phyloP scores from a whole-genome alignment of 1,284 basidiomycete species.

The Cutaneotrichosporon mucoides region DNA sequence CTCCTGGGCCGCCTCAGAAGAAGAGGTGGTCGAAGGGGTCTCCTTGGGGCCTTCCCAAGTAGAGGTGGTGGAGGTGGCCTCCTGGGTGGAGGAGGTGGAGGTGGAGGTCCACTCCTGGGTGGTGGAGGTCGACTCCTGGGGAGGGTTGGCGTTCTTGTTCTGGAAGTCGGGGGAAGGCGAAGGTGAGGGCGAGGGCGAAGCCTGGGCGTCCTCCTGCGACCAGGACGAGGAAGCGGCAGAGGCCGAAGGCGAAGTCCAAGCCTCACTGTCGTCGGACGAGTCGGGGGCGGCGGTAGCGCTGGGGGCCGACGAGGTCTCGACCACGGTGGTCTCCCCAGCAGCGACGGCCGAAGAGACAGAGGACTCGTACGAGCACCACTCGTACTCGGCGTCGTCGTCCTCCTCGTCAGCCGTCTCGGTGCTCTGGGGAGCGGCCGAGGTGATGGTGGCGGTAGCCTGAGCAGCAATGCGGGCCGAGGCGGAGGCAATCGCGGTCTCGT shows the following conservation, averaged over 20 bases:
- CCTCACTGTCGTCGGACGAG: too few relatives aligned
- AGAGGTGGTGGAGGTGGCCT: slow-evolving; percentile 13
- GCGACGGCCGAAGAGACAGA: slow-evolving; percentile 3
- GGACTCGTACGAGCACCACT: background rate
- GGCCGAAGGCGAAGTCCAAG: background rate
- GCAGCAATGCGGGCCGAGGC: slow-evolving; percentile 22
- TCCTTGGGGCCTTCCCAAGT: slow-evolving; percentile 4
- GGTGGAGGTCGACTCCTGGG: background rate
- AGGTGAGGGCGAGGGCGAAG: background rate
- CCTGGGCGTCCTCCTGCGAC: background rate
- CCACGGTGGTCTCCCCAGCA: background rate
- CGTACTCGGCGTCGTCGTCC: slow-evolving; percentile 2
- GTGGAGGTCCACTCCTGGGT: background rate
- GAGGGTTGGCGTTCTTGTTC: background rate
- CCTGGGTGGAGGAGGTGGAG: background rate
- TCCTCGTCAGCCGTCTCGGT: slow-evolving; percentile 2
- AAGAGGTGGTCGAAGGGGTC: slow-evolving; percentile 16
- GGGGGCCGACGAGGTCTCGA: too few relatives aligned
- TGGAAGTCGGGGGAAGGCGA: background rate
- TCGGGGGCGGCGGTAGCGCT: too few relatives aligned
- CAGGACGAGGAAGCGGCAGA: background rate
- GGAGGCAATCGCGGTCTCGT: slow-evolving; percentile 26
- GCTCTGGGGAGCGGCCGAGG: slow-evolving; percentile 9
- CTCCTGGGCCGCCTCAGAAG: slow-evolving; percentile 7
- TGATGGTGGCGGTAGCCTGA: slow-evolving; percentile 17